Evolutionary conservation across 345 rosid species (phyloP).

Genomic region (Rhodamnia rubescens): DNA sequence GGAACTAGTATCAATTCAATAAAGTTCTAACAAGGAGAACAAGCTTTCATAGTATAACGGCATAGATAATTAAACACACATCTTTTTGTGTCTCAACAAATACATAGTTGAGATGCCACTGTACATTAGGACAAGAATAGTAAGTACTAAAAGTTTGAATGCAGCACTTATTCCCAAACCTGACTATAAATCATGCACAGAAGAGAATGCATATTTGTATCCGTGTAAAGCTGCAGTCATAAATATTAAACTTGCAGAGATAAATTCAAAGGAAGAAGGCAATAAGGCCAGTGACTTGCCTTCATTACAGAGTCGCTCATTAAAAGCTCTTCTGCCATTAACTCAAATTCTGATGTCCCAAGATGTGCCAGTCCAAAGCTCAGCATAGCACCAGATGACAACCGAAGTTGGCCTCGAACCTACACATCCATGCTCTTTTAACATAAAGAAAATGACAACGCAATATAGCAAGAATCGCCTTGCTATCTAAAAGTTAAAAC

Average conservation of each 20-base stretch:
- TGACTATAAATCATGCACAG: neutral
- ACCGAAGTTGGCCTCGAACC: constrained; percentile 54
- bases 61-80: neutral
- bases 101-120: neutral
- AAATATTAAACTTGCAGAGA: neutral
- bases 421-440: constrained; percentile 3
- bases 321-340: constrained; percentile 70
- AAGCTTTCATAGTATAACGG: neutral
- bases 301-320: constrained; percentile 61
- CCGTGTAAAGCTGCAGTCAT: neutral
- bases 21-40: neutral
- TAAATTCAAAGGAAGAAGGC: neutral
- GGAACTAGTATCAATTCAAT: neutral
- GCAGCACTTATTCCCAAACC: neutral
- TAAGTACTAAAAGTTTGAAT: neutral
- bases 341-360: constrained; percentile 52
- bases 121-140: neutral
- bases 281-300: constrained; percentile 21
- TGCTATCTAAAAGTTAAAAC: neutral
- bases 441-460: neutral
- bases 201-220: neutral
- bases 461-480: neutral
- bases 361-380: constrained; percentile 63
- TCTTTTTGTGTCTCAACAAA: neutral
- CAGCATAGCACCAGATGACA: constrained; percentile 35